These are phyloP conservation scores for Xylaria multiplex DNA, from an alignment of 2,329 filamentous ascomycete species.

Conservation along the genomic window DNA sequence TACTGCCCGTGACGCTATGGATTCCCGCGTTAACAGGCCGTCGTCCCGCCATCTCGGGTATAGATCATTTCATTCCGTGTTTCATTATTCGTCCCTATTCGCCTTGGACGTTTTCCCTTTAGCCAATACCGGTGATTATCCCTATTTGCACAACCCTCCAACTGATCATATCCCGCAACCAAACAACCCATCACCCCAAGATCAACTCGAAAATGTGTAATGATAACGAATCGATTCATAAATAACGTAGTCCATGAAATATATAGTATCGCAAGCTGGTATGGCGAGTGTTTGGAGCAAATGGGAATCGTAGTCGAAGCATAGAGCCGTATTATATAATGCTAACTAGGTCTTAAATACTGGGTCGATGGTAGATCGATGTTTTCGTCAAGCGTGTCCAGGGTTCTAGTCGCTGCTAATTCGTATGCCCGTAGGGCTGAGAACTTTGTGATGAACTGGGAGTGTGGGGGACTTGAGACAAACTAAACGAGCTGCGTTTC, in stretches of 20 bases:
- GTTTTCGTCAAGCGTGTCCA: not conserved
- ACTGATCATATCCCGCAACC: conserved; percentile 30
- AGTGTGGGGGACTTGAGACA: conserved; percentile 43
- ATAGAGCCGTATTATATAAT: conserved; percentile 18
- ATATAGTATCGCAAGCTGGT: conserved; percentile 45
- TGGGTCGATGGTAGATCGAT: not conserved
- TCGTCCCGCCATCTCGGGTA: conserved; percentile 34
- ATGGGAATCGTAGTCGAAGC: conserved; percentile 37
- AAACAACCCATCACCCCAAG: conserved; percentile 37
- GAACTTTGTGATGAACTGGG: conserved; percentile 41
- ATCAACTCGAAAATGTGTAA: conserved; percentile 20
- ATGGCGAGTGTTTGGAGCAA: conserved; percentile 35
- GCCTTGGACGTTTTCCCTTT: conserved; percentile 39
- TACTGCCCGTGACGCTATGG: conserved; percentile 38
- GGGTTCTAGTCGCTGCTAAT: conserved; percentile 30
- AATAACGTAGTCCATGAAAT: conserved; percentile 32
- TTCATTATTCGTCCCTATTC: conserved; percentile 38
- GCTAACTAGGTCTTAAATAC: not conserved
- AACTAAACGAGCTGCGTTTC: conserved; percentile 49
- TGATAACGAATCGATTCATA: conserved; percentile 25
- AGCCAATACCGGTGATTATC: conserved; percentile 21
- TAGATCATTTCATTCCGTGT: conserved; percentile 38
- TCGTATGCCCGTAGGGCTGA: conserved; percentile 46
- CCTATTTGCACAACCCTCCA: conserved; percentile 26
- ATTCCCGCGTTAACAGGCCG: conserved; percentile 32